A percentile compares a stretch with the other conserved stretches of the same genome.
Conservation (phyloP, 1,284 basidiomycete genomes). For the Heliocybe sulcata region DNA sequence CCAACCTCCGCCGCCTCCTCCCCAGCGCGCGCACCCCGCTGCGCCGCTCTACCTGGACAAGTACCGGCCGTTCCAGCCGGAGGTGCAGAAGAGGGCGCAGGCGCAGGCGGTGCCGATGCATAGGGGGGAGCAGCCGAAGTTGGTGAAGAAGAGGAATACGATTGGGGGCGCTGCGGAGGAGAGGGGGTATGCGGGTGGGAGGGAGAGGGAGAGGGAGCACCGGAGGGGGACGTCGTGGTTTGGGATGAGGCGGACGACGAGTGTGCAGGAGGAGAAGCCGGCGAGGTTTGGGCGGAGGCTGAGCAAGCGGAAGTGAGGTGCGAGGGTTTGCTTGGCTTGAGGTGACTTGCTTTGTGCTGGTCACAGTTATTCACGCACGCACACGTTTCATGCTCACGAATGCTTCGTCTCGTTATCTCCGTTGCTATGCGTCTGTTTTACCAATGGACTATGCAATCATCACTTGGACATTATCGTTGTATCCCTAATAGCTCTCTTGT, state of each 20-base stretch:
- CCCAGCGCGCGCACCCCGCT: conserved; percentile 3
- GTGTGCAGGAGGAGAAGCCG: conserved; percentile 10
- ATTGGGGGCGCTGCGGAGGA: conserved; percentile 8
- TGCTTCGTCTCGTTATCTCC: background rate
- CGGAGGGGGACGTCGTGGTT: background rate
- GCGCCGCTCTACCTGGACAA: background rate
- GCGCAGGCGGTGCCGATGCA: conserved; percentile 3
- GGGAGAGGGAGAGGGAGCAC: conserved; percentile 10
- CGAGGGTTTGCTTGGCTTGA: background rate
- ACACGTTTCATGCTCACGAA: background rate
- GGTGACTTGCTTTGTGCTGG: background rate
- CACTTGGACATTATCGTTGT: no score
- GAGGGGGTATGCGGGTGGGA: conserved; percentile 9
- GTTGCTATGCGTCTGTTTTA: background rate
- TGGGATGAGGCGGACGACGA: conserved; percentile 4
- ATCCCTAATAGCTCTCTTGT: no score
- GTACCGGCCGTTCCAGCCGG: background rate
- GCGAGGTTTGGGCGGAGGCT: conserved; percentile 18
- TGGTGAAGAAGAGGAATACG: conserved; percentile 11
- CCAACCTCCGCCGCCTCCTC: conserved; percentile 11
- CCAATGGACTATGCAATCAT: background rate
- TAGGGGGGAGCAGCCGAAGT: conserved; percentile 3
- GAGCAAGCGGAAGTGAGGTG: conserved; percentile 21
- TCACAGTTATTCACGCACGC: background rate
- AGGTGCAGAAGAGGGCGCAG: background rate